Percentiles rank a stretch among this genome's conserved stretches.
Evolutionary conservation across 202 grass and related monocot species (phyloP).

Genomic region (Carex arenaria): DNA sequence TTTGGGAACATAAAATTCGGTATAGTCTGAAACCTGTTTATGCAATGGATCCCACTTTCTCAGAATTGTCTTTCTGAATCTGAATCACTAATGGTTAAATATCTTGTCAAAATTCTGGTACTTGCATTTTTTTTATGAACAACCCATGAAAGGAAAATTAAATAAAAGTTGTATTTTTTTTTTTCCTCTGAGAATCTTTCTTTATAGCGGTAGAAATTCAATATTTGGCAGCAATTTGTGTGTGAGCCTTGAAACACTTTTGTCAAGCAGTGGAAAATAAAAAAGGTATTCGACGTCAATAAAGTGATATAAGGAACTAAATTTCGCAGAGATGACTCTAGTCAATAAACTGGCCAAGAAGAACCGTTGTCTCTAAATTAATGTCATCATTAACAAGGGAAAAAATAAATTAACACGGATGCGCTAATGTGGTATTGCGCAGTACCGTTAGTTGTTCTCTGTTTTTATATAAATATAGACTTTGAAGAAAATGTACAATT

Average conservation of each 20-base stretch:
- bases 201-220: not conserved
- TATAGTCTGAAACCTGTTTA: not conserved
- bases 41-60: not conserved
- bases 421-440: not conserved
- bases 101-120: not conserved
- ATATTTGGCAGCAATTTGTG: not conserved
- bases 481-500: too few relatives aligned
- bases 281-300: not conserved
- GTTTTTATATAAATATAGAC: too few relatives aligned
- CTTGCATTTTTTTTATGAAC: not conserved
- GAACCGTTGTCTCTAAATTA: not conserved
- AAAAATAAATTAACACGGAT: not conserved
- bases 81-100: not conserved
- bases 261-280: not conserved
- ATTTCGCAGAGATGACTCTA: not conserved
- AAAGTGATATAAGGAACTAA: not conserved
- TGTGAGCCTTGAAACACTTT: not conserved
- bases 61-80: not conserved
- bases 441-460: too few relatives aligned
- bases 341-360: not conserved
- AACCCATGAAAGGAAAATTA: not conserved
- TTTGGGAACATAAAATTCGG: not conserved
- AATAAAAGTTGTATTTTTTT: not conserved
- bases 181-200: not conserved
- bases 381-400: not conserved